Evolutionary conservation across 140 eudicot species (phyloP).

Genomic region (Artemisia princeps): DNA sequence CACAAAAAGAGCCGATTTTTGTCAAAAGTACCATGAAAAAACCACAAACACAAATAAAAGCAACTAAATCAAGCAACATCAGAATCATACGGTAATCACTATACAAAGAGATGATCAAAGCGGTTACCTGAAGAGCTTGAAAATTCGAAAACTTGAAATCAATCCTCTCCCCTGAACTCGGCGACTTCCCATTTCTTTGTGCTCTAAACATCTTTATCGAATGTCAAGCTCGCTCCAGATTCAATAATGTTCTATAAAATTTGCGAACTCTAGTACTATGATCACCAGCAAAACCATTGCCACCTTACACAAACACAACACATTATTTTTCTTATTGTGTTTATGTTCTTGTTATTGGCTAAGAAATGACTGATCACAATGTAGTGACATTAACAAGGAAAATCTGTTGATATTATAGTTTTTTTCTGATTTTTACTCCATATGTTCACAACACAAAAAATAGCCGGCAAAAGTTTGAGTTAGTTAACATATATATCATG

Average conservation of each 20-base stretch:
- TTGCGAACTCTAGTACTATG: constrained; percentile 1
- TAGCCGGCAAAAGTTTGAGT: constrained; percentile 15
- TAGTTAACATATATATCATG: constrained; percentile 3
- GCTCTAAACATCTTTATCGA: constrained; percentile 42
- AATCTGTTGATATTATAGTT: constrained; percentile 10
- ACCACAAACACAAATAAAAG: neutral
- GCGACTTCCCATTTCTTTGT: constrained; percentile 46
- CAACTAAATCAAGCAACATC: too few species aligned
- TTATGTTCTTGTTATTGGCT: constrained; percentile 15
- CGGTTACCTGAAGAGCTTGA: constrained; percentile 72
- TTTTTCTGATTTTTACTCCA: constrained; percentile 18
- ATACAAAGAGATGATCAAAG: constrained; percentile 5
- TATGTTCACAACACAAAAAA: constrained; percentile 7
- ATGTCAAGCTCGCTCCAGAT: neutral
- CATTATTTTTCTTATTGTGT: constrained; percentile 5
- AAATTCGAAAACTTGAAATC: constrained; percentile 74
- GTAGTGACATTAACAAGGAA: constrained; percentile 38
- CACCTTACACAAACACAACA: constrained; percentile 1
- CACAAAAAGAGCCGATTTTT: too few species aligned
- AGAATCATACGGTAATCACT: neutral
- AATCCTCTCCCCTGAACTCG: constrained; percentile 45
- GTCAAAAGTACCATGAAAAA: neutral
- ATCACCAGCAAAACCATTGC: constrained; percentile 19
- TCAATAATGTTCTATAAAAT: constrained; percentile 10
- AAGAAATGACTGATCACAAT: constrained; percentile 30